phyloP scores from a whole-genome alignment of 192 early-diverging fungal genomes.

The Coemansia sp. region DNA sequence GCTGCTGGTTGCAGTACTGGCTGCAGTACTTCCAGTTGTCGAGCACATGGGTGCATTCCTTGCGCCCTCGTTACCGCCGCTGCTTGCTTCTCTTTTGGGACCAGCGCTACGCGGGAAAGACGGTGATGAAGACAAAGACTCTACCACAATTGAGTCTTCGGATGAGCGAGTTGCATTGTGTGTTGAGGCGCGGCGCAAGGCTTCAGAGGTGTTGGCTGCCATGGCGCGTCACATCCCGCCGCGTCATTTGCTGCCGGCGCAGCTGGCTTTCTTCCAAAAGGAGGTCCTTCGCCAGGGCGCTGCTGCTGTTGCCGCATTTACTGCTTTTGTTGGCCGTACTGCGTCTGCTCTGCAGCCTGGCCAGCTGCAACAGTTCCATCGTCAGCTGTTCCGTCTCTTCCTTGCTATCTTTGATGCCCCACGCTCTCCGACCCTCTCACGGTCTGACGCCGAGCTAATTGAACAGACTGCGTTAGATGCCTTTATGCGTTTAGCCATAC shows the following conservation, averaged over 20 bases:
- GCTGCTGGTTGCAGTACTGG: constrained; percentile 38
- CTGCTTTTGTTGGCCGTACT: constrained; percentile 67
- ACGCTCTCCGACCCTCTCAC: constrained; percentile 40
- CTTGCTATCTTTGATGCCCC: constrained; percentile 63
- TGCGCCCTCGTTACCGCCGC: constrained; percentile 41
- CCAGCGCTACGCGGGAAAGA: constrained; percentile 10
- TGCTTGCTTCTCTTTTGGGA: constrained; percentile 36
- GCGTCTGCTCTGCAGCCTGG: constrained; percentile 64
- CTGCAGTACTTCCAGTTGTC: constrained; percentile 48
- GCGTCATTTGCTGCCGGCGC: constrained; percentile 48
- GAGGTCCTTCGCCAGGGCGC: constrained; percentile 59
- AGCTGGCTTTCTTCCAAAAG: constrained; percentile 48
- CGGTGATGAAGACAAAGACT: neutral
- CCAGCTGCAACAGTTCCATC: constrained; percentile 69
- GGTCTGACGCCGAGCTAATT: constrained; percentile 50
- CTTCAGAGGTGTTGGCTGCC: constrained; percentile 26
- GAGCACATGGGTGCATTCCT: constrained; percentile 54
- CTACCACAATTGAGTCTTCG: neutral
- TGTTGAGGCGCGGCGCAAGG: constrained; percentile 17
- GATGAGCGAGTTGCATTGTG: constrained; percentile 16
- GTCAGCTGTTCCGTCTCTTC: constrained; percentile 86
- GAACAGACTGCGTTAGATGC: constrained; percentile 72
- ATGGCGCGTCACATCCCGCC: constrained; percentile 39
- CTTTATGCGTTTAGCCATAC: constrained; percentile 81
- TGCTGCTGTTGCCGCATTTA: constrained; percentile 59